phyloP scores from a whole-genome alignment of 2,329 filamentous ascomycete species.

The Colletotrichum shisoi region DNA sequence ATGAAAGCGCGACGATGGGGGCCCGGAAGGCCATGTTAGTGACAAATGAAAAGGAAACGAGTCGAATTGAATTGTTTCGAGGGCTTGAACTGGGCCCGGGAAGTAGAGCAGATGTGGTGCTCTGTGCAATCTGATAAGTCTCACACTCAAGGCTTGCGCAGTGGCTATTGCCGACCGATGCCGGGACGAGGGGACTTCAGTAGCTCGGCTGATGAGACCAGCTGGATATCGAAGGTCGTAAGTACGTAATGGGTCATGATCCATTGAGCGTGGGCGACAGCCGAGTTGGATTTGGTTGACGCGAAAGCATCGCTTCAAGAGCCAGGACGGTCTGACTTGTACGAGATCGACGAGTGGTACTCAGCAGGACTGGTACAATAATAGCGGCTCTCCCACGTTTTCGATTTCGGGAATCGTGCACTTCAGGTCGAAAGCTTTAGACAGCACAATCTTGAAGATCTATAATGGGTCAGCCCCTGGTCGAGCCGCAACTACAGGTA shows the following conservation, averaged over 20 bases:
- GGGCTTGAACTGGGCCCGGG: constrained; percentile 16
- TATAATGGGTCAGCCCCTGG: constrained; percentile 50
- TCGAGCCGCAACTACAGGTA: background rate
- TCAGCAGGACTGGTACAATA: constrained; percentile 80
- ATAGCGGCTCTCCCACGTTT: constrained; percentile 92
- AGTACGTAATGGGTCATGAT: constrained; percentile 41
- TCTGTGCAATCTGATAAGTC: constrained; percentile 28
- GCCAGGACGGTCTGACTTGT: constrained; percentile 14
- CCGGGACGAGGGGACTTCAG: constrained; percentile 10
- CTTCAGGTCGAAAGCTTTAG: constrained; percentile 97
- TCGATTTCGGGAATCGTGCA: constrained; percentile 99
- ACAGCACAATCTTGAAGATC: constrained; percentile 99
- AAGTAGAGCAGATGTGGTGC: constrained; percentile 20
- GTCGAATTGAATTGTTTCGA: constrained; percentile 24
- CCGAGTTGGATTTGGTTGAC: constrained; percentile 13
- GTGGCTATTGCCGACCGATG: constrained; percentile 3
- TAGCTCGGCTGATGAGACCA: constrained; percentile 31
- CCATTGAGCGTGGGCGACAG: constrained; percentile 34
- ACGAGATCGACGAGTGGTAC: background rate
- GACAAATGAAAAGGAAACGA: constrained; percentile 32
- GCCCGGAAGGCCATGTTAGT: constrained; percentile 28
- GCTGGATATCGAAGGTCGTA: constrained; percentile 36
- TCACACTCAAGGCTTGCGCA: constrained; percentile 17
- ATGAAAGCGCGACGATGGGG: constrained; percentile 23
- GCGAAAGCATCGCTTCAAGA: constrained; percentile 6